Evolutionary conservation across 768 basidiomycete genomes (phyloP).

Genomic region (Kwoniella mangroviensis): DNA sequence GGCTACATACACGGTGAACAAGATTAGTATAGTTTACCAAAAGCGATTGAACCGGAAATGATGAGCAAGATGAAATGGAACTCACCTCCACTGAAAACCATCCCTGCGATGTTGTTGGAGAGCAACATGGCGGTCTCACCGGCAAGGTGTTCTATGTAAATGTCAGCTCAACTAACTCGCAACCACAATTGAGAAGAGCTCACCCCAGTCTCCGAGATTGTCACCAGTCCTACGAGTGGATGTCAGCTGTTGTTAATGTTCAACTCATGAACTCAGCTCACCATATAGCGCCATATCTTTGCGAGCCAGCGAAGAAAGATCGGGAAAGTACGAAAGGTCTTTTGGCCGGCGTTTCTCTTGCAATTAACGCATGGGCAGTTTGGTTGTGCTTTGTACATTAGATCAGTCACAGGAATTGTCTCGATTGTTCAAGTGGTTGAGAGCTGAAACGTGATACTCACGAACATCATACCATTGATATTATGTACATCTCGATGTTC

Average conservation of each 20-base stretch:
- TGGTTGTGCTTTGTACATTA: constrained; percentile 69
- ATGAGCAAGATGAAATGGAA: constrained; percentile 20
- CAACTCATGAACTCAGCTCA: constrained; percentile 13
- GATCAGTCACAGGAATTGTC: neutral
- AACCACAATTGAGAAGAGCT: neutral
- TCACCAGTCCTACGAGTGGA: constrained; percentile 72
- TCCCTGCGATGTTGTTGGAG: constrained; percentile 82
- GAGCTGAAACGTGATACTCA: constrained; percentile 39
- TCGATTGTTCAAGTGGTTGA: neutral
- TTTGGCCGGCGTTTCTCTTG: constrained; percentile 73
- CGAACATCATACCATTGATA: constrained; percentile 89
- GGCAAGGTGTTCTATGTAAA: constrained; percentile 77
- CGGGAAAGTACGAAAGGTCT: constrained; percentile 96
- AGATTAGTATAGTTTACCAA: neutral
- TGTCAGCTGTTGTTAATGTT: neutral
- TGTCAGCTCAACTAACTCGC: constrained; percentile 16
- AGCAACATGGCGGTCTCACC: constrained; percentile 93
- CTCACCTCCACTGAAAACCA: constrained; percentile 90
- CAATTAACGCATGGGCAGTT: constrained; percentile 77
- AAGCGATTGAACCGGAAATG: neutral
- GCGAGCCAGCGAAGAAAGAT: constrained; percentile 92
- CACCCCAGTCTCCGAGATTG: constrained; percentile 87
- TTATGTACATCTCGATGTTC: constrained; percentile 98
- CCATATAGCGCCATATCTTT: constrained; percentile 97
- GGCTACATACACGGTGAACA: constrained; percentile 62